Conservation (phyloP, 129 eudicot species). For the Silybum marianum region DNA sequence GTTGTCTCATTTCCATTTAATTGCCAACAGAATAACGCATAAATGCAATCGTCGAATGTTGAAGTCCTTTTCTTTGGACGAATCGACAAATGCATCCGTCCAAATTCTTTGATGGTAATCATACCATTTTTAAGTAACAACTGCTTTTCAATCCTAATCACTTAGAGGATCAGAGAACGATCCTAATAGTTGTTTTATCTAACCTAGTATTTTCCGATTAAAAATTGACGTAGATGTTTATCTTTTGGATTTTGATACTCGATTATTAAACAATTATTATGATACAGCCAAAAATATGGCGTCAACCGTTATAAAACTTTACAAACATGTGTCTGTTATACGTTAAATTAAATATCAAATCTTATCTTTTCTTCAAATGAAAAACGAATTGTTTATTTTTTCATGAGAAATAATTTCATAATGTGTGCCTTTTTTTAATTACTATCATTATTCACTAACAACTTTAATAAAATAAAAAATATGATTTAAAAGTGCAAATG, state of each 20-base stretch:
- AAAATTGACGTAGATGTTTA: neutral
- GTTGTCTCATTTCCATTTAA: neutral
- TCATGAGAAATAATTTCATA: neutral
- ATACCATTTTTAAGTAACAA: neutral
- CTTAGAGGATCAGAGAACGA: neutral
- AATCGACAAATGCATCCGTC: neutral
- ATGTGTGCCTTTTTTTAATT: neutral
- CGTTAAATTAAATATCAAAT: too few species aligned
- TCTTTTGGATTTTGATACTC: neutral
- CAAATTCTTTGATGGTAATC: neutral
- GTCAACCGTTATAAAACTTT: neutral
- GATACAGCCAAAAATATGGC: neutral
- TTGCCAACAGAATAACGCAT: neutral
- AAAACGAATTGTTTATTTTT: neutral
- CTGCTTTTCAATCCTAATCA: neutral
- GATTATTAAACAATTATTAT: neutral
- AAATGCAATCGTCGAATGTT: neutral
- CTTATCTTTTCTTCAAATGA: neutral
- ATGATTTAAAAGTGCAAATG: too few species aligned
- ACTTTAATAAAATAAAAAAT: too few species aligned
- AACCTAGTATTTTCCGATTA: neutral
- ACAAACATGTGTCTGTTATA: too few species aligned
- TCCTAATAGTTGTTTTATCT: neutral
- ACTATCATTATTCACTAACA: neutral
- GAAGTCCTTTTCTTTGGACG: neutral